phyloP scores from a whole-genome alignment of 768 basidiomycete genomes.

The Tricholoma bakamatsutake region DNA sequence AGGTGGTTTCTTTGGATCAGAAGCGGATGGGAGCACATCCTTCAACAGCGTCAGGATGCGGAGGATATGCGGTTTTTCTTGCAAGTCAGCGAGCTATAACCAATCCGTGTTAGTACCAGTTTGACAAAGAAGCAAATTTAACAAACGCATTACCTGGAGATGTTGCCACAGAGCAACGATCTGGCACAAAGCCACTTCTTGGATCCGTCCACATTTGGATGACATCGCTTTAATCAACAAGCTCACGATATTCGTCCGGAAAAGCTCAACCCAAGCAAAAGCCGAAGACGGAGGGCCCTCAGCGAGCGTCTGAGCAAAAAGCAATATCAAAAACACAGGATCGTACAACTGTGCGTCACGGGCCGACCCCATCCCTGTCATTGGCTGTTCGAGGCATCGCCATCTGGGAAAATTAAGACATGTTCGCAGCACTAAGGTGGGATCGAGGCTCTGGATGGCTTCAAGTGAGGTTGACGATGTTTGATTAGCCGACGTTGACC shows the following conservation, averaged over 20 bases:
- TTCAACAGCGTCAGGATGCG: conserved; percentile 66
- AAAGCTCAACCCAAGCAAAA: conserved; percentile 80
- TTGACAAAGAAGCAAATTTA: background rate
- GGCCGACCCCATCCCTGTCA: conserved; percentile 15
- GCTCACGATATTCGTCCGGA: conserved; percentile 74
- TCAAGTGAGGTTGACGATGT: conserved; percentile 49
- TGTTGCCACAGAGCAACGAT: conserved; percentile 54
- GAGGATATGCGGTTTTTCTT: conserved; percentile 70
- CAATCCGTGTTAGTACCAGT: background rate
- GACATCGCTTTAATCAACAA: conserved; percentile 71
- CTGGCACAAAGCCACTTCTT: conserved; percentile 55
- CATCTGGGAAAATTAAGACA: conserved; percentile 67
- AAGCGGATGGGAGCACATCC: conserved; percentile 43
- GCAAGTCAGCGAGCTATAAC: conserved; percentile 54
- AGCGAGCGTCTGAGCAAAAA: conserved; percentile 62
- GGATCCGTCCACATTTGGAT: conserved; percentile 52
- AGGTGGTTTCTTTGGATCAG: conserved; percentile 27
- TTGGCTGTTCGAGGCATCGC: conserved; percentile 42
- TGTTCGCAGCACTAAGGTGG: conserved; percentile 60
- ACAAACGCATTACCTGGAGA: conserved; percentile 49
- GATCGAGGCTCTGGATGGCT: conserved; percentile 65
- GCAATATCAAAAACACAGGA: conserved; percentile 65
- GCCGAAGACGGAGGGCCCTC: conserved; percentile 53
- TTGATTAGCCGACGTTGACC: conserved; percentile 48
- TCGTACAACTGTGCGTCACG: conserved; percentile 59